phyloP scores from a whole-genome alignment of 2,329 filamentous ascomycete species.

The Tolypocladium amazonense region DNA sequence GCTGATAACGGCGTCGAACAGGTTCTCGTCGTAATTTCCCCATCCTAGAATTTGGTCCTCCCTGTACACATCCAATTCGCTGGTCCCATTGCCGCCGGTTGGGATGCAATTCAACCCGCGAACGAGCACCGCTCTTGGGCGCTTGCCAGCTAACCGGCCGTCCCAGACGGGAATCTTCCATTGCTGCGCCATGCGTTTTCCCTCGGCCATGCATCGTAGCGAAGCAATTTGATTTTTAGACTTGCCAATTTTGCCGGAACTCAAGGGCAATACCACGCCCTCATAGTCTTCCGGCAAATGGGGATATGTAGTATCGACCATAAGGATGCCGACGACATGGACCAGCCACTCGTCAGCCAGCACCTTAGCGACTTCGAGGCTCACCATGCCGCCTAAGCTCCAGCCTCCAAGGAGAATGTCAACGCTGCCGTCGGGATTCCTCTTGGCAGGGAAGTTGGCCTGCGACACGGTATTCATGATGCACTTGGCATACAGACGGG shows the following conservation, averaged over 20 bases:
- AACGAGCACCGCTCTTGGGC: conserved; percentile 33
- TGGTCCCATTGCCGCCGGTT: conserved; percentile 13
- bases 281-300: conserved; percentile 4
- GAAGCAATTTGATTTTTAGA: conserved; percentile 23
- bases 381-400: conserved; percentile 42
- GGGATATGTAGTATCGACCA: conserved; percentile 40
- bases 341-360: conserved; percentile 25
- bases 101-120: conserved; percentile 31
- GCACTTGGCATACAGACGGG: conserved; percentile 33
- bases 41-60: conserved; percentile 34
- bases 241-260: conserved; percentile 17
- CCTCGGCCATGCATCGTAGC: conserved; percentile 30
- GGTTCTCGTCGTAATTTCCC: conserved; percentile 31
- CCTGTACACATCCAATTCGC: conserved; percentile 32
- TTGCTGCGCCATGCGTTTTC: conserved; percentile 24
- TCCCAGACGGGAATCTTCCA: conserved; percentile 32
- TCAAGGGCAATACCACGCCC: conserved; percentile 5
- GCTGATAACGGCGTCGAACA: conserved; percentile 35
- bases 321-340: conserved; percentile 36
- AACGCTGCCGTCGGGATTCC: conserved; percentile 14
- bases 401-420: conserved; percentile 43
- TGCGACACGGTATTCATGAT: conserved; percentile 27
- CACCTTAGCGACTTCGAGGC: conserved; percentile 37
- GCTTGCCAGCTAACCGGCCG: conserved; percentile 9
- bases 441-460: conserved; percentile 15